Base-by-base conservation (phyloP, 2,329 filamentous ascomycete genomes). In the Cercospora canescens region DNA sequence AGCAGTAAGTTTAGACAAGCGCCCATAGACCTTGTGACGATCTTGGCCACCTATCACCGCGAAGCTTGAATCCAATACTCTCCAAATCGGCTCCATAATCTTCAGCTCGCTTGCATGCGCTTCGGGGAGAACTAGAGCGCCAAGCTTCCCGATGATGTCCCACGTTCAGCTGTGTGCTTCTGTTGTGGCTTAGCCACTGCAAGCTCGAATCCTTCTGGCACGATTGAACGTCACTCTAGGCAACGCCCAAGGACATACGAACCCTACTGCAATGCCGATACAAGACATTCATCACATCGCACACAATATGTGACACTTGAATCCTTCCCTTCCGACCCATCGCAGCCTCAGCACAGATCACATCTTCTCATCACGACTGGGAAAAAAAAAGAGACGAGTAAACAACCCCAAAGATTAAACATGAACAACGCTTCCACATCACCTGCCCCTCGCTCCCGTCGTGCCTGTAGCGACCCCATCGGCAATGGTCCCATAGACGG, bases 401-500 rank as follows among this genome's bases (percentile, higher is more conserved):
- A n/a, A n/a, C n/a, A n/a, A n/a, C n/a, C n/a, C n/a, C n/a, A n/a
- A n/a, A n/a, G n/a, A n/a, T n/a, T n/a, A 5, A 26, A 16, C 12
- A 50, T 50, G 45, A 50, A 11, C 41, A 21, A 12, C 3, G 21
- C 41, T 1, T 11, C n/a, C 7, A n/a, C 37, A 7, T 21, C 37
- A 26, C 6, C 26, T n/a, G 26, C 14, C 16, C 16, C 50, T 32
- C 50, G 26, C 26, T 55, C 26, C 18, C 26, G 6, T 18, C 58
- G 65, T 7, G 62, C 62, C 28, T 67, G 65, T 58, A 64, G 50
- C 24, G 57, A 67, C 26, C 65, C 62, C 7, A 48, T 67, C 11
- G 65, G 57, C n/a, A 67, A 67, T 41, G 41, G 62, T 9, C 58
- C 54, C 0, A 52, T 59, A 14, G 57, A 67, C 14, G 28, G 32